Percentiles rank a stretch among this genome's conserved stretches.
These are phyloP conservation scores for Aspergillus fumigatus DNA, from an alignment of 2,329 filamentous ascomycete genomes.

Conservation along the genomic window DNA sequence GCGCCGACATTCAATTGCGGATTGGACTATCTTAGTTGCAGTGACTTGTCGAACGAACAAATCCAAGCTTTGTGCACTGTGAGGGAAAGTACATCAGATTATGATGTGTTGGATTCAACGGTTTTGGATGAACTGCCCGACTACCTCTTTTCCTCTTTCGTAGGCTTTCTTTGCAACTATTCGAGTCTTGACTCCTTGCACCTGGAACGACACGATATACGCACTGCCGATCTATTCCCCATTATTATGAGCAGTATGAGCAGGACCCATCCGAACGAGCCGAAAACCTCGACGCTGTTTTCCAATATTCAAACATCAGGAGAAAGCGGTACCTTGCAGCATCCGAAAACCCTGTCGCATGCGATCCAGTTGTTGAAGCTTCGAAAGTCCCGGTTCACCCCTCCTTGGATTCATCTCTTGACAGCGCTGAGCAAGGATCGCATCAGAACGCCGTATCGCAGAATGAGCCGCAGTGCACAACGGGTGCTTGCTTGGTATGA, in stretches of 20 bases:
- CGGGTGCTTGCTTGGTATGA: slow-evolving; percentile 38
- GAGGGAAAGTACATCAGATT: slow-evolving; percentile 10
- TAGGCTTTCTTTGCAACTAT: slow-evolving; percentile 39
- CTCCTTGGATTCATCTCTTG: slow-evolving; percentile 37
- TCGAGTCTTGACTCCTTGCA: slow-evolving; percentile 13
- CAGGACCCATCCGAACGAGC: neutral
- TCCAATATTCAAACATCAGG: slow-evolving; percentile 12
- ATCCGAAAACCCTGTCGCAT: slow-evolving; percentile 30
- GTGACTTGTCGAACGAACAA: slow-evolving; percentile 31
- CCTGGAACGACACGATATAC: slow-evolving; percentile 11
- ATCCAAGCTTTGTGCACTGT: slow-evolving; percentile 27
- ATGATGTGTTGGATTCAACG: slow-evolving; percentile 11
- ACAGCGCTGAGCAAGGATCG: slow-evolving; percentile 24
- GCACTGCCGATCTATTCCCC: slow-evolving; percentile 25
- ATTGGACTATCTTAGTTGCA: slow-evolving; percentile 39
- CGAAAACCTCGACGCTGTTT: slow-evolving; percentile 16
- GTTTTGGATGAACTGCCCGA: slow-evolving; percentile 29
- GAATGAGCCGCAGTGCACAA: slow-evolving; percentile 22
- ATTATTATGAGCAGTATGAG: slow-evolving; percentile 19
- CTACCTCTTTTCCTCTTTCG: slow-evolving; percentile 42
- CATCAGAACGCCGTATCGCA: slow-evolving; percentile 13
- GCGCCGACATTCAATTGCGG: slow-evolving; percentile 39
- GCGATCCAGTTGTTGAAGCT: slow-evolving; percentile 33
- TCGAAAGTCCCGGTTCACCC: slow-evolving; percentile 25
- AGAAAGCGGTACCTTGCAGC: slow-evolving; percentile 12